Evolutionary conservation across 106 monocot species (phyloP).

Genomic region (Ottelia alismoides): DNA sequence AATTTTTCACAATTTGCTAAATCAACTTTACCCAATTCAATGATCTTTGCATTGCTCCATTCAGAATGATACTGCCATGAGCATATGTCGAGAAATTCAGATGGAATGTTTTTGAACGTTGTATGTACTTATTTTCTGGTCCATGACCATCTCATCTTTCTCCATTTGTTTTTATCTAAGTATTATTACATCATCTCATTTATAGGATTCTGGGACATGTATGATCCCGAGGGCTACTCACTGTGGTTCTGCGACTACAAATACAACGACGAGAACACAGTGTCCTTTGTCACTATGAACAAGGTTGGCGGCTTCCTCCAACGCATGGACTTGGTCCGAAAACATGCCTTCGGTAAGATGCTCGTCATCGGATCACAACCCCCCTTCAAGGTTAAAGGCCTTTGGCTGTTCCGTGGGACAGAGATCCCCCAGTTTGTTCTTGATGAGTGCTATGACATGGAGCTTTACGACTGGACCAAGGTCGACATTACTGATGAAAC

Average conservation of each 20-base stretch:
- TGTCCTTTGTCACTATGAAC: not conserved
- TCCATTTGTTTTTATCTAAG: too few relatives aligned
- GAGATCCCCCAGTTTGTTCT: not conserved
- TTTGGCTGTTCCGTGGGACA: not conserved
- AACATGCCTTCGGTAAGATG: constrained; percentile 1
- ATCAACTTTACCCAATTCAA: too few relatives aligned
- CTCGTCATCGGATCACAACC: not conserved
- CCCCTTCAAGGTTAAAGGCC: not conserved
- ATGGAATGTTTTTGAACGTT: too few relatives aligned
- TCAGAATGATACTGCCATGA: too few relatives aligned
- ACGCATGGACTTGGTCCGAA: constrained; percentile 1
- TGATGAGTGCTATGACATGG: constrained; percentile 3
- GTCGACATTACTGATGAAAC: not conserved
- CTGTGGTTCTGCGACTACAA: constrained; percentile 1
- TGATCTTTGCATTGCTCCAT: too few relatives aligned
- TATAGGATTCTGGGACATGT: constrained; percentile 2
- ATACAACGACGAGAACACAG: constrained; percentile 2
- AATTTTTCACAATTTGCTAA: too few relatives aligned
- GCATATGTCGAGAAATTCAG: too few relatives aligned
- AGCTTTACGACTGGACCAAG: not conserved
- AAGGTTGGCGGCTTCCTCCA: constrained; percentile 1
- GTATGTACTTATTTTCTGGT: too few relatives aligned
- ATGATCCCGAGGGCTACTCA: not conserved
- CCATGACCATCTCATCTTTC: too few relatives aligned
- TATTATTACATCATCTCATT: too few relatives aligned